phyloP scores from a whole-genome alignment of 371 early-diverging fungal species.

The Zopfochytrium polystomum region DNA sequence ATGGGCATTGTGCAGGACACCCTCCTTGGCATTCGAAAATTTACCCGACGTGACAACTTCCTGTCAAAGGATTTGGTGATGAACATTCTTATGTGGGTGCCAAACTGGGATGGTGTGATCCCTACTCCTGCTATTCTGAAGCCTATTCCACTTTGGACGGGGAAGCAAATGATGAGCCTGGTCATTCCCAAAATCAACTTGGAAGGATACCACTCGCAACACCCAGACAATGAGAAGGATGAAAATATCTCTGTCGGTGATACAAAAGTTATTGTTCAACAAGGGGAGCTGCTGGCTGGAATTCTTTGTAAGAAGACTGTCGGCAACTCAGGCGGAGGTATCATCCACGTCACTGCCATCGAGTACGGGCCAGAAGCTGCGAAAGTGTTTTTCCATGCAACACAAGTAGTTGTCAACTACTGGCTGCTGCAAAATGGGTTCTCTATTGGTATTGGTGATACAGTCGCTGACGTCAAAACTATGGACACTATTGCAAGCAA shows the following conservation, averaged over 20 bases:
- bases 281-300: conserved; percentile 93
- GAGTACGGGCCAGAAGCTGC: conserved; percentile 93
- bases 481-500: conserved; percentile 83
- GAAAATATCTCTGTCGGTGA: conserved; percentile 81
- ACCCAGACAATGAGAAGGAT: conserved; percentile 77
- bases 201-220: conserved; percentile 70
- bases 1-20: conserved; percentile 99
- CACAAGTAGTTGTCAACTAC: conserved; percentile 94
- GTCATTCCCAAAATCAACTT: conserved; percentile 89
- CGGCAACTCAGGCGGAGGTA: conserved; percentile 88
- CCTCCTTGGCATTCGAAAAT: conserved; percentile 93
- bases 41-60: conserved; percentile 95
- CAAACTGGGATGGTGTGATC: conserved; percentile 92
- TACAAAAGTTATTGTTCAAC: conserved; percentile 88
- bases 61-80: conserved; percentile 87
- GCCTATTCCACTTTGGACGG: conserved; percentile 97
- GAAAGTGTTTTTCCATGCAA: conserved; percentile 90
- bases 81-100: conserved; percentile 93
- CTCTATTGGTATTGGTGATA: conserved; percentile 99
- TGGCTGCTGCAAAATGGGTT: conserved; percentile 95
- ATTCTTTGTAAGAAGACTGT: conserved; percentile 98
- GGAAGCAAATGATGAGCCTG: conserved; percentile 95
- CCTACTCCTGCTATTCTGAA: conserved; percentile 94
- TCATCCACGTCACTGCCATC: conserved; percentile 95
- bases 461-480: conserved; percentile 88